Base-by-base conservation (phyloP, 1,284 basidiomycete species). In the Trametes polyzona region DNA sequence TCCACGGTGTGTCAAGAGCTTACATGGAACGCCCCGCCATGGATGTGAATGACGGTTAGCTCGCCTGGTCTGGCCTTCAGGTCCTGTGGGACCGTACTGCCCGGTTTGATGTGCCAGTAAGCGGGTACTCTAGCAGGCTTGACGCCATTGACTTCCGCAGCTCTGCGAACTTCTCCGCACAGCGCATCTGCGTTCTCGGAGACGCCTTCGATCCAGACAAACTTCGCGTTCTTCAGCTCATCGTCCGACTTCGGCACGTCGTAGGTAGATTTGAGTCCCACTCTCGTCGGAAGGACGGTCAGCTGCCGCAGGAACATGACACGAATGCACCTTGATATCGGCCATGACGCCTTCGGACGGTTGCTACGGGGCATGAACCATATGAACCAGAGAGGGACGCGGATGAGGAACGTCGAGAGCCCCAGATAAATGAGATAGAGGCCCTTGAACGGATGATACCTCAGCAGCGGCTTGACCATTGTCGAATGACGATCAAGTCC, bases 31-130 rank as follows among this genome's bases (percentile, higher is more conserved):
- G 52, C 53, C 11, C 55, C 59, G 39, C 64, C 64, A 24, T 64
- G 64, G 16, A 64, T 58, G 17, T 64, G 52, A 10, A 62, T 29
- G 3, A 56, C 44, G 23, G 62, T 57, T 8, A 26, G 17, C 52
- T 69, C 67, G n/a, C 60, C 65, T 2, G 50, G 21, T n/a, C 43
- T 55, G 6, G 67, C 59, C 36, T 73, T 62, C 32, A 78, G 65
- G 5, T 72, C 74, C 23, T 35, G 17, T 73, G 66, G 46, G 19
- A 47, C 36, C 2, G 41, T 11, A 4, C 19, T 33, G 17, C 58
- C 58, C 1, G 48, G 33, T n/a, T 54, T 58, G 40, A 56, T 56
- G 17, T 55, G 47, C 67, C 68, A 69, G 46, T 65, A 68, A 9
- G 58, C 62, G 33, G 32, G 55, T 12, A 62, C 44, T 12, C 49